Evolutionary conservation across 352 stramenopile species (phyloP).

Genomic region (Phytopythium chamaehyphon): DNA sequence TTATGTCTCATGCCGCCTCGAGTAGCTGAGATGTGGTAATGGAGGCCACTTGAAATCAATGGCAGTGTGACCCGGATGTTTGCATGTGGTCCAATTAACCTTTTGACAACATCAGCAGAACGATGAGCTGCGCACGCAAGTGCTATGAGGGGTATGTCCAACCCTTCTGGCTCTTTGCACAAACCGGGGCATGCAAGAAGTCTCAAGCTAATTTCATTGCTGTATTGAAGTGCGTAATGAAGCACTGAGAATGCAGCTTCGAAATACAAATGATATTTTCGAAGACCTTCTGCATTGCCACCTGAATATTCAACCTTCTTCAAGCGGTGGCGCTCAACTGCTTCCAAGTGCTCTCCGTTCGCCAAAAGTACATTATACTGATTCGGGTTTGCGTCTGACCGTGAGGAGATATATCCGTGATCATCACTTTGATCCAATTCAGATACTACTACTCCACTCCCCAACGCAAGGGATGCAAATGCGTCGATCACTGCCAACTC

Average conservation of each 20-base stretch:
- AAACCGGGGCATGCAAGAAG: constrained; percentile 29
- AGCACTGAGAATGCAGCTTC: constrained; percentile 51
- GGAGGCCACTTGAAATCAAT: constrained; percentile 17
- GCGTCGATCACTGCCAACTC: constrained; percentile 46
- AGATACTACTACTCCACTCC: constrained; percentile 14
- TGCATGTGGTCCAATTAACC: constrained; percentile 39
- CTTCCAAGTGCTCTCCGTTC: constrained; percentile 34
- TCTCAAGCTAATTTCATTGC: constrained; percentile 26
- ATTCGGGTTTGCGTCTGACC: constrained; percentile 31
- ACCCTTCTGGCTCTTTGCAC: constrained; percentile 38
- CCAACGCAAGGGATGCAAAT: constrained; percentile 27
- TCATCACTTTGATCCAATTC: constrained; percentile 11
- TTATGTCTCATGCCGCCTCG: constrained; percentile 18
- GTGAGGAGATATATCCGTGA: constrained; percentile 39
- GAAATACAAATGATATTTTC: constrained; percentile 43
- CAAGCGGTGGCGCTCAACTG: constrained; percentile 37
- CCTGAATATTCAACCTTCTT: constrained; percentile 11
- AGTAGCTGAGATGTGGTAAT: background rate
- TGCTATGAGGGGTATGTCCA: constrained; percentile 48
- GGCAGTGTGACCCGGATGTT: constrained; percentile 64
- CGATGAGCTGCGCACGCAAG: constrained; percentile 51
- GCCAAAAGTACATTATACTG: constrained; percentile 59
- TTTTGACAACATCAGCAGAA: constrained; percentile 30
- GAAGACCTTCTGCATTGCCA: background rate
- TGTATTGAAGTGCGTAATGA: constrained; percentile 57